Evolutionary conservation across 1,284 basidiomycete genomes (phyloP).

Genomic region (Boletus calvinii): DNA sequence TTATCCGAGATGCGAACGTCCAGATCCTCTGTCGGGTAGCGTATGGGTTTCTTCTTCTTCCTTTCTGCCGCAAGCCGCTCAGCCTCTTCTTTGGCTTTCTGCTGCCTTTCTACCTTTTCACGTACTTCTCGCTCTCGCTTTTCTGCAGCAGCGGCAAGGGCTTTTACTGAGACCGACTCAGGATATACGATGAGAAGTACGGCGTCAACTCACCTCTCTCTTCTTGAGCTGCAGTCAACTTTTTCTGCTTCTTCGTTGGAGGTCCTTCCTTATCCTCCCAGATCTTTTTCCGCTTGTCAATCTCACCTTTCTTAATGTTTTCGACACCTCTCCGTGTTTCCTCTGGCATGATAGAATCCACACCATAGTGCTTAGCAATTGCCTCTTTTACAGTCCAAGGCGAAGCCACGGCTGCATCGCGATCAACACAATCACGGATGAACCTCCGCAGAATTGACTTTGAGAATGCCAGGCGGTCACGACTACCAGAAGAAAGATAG

Average conservation of each 20-base stretch:
- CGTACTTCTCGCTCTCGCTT: constrained; percentile 66
- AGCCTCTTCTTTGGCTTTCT: constrained; percentile 66
- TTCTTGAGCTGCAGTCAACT: constrained; percentile 65
- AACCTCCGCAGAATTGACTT: constrained; percentile 96
- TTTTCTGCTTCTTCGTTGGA: constrained; percentile 78
- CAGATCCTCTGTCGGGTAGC: constrained; percentile 83
- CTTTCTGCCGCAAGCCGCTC: constrained; percentile 70
- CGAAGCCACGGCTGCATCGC: constrained; percentile 87
- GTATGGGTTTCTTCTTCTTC: constrained; percentile 87
- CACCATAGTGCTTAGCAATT: constrained; percentile 81
- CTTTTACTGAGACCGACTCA: constrained; percentile 34
- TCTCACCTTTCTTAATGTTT: constrained; percentile 80
- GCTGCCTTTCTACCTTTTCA: constrained; percentile 65
- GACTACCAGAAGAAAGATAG: constrained; percentile 45
- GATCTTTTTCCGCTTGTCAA: constrained; percentile 85
- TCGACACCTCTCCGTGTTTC: constrained; percentile 79
- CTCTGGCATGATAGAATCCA: constrained; percentile 83
- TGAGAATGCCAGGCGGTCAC: constrained; percentile 92
- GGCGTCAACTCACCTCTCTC: constrained; percentile 56
- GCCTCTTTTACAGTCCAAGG: constrained; percentile 92
- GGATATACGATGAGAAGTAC: constrained; percentile 8
- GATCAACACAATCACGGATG: constrained; percentile 89
- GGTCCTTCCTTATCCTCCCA: constrained; percentile 84
- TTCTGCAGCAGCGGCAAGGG: constrained; percentile 44
- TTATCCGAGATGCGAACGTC: constrained; percentile 74